Evolutionary conservation across 2,329 filamentous ascomycete genomes (phyloP), one percentile per base, ranked within the genome.

Genomic region (Aureobasidium musti): DNA sequence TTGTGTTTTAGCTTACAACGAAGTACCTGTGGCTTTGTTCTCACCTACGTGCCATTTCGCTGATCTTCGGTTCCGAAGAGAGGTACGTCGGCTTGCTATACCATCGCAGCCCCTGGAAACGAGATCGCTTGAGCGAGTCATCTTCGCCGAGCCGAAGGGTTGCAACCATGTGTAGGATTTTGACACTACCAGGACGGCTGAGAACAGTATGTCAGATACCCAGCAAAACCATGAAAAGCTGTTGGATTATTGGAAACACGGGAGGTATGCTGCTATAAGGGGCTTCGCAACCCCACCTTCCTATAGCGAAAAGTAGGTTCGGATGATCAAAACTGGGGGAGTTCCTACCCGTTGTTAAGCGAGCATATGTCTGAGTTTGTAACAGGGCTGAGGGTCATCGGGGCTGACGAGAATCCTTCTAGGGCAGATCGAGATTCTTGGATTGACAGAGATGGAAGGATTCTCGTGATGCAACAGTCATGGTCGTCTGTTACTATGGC

Each of bases 171-270:
- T 11, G 52, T 56, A 39, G 21, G 33, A 56, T 23, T 10, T 19
- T 56, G 33, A 56, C 11, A 39, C 52, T 35, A 10, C 2, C 33
- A 10, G 14, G 11, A n/a, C 53, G 35, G 53, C 33, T 41, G 53
- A 26, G 6, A 39, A 19, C 35, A 56, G 53, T 11, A 56, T 39
- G 53, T 14, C 26, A 39, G 52, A 8, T 23, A 41, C 35, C 35
- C 21, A 56, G 21, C 35, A 56, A 19, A 41, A 49, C 17, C 10
- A 30, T 30, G 49, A 33, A 52, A 56, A 56, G 35, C 53, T 56
- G 53, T 56, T 56, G 35, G 35, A 56, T 56, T 56, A 56, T 56
- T 35, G 53, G n/a, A 56, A 28, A 56, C 35, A 13, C 35, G 53
- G 53, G 33, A 23, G n/a, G 7, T 17, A 56, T 56, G 53, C 53